Evolutionary conservation across 73 alveolate genomes (phyloP).

Genomic region (Tetrahymena malaccensis): DNA sequence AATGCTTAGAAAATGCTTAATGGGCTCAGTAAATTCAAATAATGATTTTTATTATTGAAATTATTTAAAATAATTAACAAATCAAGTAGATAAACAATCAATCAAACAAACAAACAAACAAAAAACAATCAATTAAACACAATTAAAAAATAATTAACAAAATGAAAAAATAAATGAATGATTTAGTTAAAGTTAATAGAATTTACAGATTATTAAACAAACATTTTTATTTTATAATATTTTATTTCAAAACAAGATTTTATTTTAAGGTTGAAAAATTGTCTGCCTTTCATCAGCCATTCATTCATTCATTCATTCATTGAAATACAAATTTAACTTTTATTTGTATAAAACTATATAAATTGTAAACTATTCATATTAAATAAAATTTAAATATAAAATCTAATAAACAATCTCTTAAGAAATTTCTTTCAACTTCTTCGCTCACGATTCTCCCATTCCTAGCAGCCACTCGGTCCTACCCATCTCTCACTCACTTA

Average conservation of each 20-base stretch:
- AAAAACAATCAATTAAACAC: no score
- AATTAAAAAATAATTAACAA: no score
- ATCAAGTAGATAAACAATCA: not conserved
- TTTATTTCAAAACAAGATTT: not conserved
- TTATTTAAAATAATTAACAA: no score
- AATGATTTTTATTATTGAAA: not conserved
- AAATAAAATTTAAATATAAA: no score
- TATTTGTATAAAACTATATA: no score
- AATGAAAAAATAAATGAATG: no score
- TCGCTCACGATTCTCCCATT: not conserved
- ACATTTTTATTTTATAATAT: no score
- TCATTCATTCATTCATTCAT: no score
- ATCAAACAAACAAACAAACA: not conserved
- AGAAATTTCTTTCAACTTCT: not conserved
- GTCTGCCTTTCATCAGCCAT: not conserved
- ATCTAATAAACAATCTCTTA: not conserved
- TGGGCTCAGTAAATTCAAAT: not conserved
- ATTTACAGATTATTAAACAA: no score
- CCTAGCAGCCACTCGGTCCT: not conserved
- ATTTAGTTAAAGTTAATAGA: not conserved
- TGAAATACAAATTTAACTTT: not conserved
- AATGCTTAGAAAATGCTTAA: not conserved
- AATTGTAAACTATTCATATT: not conserved
- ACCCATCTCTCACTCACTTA: not conserved
- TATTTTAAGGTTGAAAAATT: not conserved